Evolutionary conservation across 176 grass and related monocot genomes (phyloP).

Genomic region (Alopecurus myosuroides): DNA sequence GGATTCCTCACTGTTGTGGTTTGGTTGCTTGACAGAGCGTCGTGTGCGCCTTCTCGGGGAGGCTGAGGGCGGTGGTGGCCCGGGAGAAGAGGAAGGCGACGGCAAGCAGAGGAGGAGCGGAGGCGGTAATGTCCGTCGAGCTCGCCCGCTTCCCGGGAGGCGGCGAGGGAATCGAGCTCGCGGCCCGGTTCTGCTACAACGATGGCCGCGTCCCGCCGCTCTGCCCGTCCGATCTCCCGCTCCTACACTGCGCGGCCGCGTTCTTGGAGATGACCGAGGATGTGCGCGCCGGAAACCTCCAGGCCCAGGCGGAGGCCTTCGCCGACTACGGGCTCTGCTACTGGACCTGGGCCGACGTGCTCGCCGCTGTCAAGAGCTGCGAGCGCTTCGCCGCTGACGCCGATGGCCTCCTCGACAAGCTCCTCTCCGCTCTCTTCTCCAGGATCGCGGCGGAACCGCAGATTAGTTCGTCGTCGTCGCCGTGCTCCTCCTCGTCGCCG

Average conservation of each 20-base stretch:
- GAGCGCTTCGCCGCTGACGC: conserved; percentile 47
- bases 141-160: conserved; percentile 72
- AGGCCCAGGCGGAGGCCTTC: conserved; percentile 54
- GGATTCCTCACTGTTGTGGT: neutral
- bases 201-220: conserved; percentile 55
- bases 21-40: conserved; percentile 43
- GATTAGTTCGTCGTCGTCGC: conserved; percentile 51
- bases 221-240: conserved; percentile 51
- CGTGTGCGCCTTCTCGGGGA: conserved; percentile 74
- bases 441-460: conserved; percentile 48
- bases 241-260: conserved; percentile 62
- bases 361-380: conserved; percentile 56
- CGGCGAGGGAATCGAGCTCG: conserved; percentile 67
- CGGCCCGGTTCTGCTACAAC: conserved; percentile 78
- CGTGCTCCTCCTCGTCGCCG: conserved; percentile 64
- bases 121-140: conserved; percentile 5
- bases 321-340: conserved; percentile 66
- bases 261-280: conserved; percentile 89
- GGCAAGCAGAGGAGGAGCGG: neutral
- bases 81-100: neutral
- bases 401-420: conserved; percentile 45
- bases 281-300: conserved; percentile 65
- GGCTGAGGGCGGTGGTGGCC: conserved; percentile 48
- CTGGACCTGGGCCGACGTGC: conserved; percentile 75
- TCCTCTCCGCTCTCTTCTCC: conserved; percentile 62